Evolutionary conservation across 257 asterid species (phyloP), one percentile per base, ranked within the genome.

Genomic region (Ophiorrhiza pumila): DNA sequence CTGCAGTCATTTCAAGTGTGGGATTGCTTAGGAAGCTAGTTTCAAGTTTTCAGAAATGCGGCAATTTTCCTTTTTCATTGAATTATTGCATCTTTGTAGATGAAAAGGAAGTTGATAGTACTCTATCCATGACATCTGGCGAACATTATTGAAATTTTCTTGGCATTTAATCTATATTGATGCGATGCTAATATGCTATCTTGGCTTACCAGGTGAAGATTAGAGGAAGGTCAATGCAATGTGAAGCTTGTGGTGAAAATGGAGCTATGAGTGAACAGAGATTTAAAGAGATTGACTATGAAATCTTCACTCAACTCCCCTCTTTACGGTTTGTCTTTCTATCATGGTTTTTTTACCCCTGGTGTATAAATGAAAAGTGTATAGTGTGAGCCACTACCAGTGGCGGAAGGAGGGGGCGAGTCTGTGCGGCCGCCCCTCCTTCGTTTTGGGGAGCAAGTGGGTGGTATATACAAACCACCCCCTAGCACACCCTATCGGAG

Each of bases 201-300:
- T 42, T 66, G 13, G 34, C 80, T 58, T 55, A 9, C 34, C 68
- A 91, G 96, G 97, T 91, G 59, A 89, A 87, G 80, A 78, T 91
- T 68, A 83, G 97, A 80, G 97, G 95, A 77, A 89, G 88, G 82
- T 83, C 95, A 39, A 73, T 75, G 77, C 88, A 86, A 34, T 91
- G 96, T 63, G 84, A 83, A 82, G 91, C 89, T 73, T 91, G 97
- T 74, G 96, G 96, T 71, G 96, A 89, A 76, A 74, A 76, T 75
- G 76, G 89, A 50, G 34, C 80, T 62, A 37, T 88, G 76, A 84
- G 89, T 14, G 80, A 78, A 67, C 68, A 85, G 72, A 77, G 75
- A 65, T 87, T 90, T 67, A 61, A 66, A 47, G 68, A 78, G 69
- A 86, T 91, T 17, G 92, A 91, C 80, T 91, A 91, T 53, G 97